Evolutionary conservation across 345 rosid genomes (phyloP).

Genomic region (Rhizophora apiculata): DNA sequence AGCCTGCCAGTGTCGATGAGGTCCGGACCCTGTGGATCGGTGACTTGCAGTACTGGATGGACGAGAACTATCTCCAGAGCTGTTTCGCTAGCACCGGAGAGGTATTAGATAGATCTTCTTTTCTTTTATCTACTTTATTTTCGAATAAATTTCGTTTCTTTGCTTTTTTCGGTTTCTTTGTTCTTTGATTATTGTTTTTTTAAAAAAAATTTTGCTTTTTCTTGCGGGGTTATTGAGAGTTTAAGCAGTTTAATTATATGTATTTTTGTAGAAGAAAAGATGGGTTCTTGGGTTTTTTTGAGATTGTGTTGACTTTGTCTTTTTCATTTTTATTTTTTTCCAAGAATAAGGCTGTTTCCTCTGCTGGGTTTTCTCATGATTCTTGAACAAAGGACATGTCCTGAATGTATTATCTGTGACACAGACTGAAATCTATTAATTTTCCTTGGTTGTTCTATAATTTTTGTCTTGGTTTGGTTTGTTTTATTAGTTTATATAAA

Average conservation of each 20-base stretch:
- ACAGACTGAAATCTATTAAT: no score
- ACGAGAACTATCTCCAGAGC: slow-evolving; percentile 53
- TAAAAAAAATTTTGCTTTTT: neutral
- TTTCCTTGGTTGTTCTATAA: no score
- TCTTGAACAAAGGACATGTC: no score
- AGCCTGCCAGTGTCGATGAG: slow-evolving; percentile 55
- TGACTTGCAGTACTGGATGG: slow-evolving; percentile 95
- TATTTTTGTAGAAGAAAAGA: neutral
- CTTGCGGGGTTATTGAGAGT: neutral
- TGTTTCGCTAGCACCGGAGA: slow-evolving; percentile 72
- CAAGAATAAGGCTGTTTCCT: neutral
- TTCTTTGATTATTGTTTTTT: neutral
- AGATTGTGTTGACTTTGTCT: neutral
- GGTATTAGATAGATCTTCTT: slow-evolving; percentile 22
- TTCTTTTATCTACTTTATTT: no score
- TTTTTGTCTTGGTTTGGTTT: no score
- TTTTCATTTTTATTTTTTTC: neutral
- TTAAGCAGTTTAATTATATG: no score
- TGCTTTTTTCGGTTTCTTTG: neutral
- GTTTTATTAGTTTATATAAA: no score
- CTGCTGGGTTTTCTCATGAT: no score
- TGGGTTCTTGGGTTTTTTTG: neutral
- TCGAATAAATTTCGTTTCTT: neutral
- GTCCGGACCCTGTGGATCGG: slow-evolving; percentile 97
- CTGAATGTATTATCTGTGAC: no score